phyloP scores from a whole-genome alignment of 257 asterid species.

The Solanum gracilifrons region DNA sequence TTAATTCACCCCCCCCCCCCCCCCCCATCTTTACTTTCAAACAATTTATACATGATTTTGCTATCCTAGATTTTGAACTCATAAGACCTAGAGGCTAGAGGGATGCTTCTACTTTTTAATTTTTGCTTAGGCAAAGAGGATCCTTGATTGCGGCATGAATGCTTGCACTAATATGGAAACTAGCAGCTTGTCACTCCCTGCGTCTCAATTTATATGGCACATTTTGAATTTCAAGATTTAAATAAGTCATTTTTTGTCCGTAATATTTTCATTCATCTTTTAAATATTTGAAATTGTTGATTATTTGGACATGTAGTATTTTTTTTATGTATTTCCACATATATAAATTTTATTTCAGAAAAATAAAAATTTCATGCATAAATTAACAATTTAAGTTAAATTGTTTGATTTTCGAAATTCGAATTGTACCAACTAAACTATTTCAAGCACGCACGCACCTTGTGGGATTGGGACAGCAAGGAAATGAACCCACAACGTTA shows the following conservation, averaged over 20 bases:
- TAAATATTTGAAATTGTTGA: no score
- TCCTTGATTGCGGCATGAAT: background rate
- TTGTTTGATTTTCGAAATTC: background rate
- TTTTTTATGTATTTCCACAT: background rate
- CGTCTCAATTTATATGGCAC: background rate
- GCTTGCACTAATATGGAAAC: background rate
- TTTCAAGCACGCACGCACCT: background rate
- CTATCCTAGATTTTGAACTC: background rate
- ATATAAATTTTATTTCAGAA: no score
- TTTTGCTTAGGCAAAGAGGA: background rate
- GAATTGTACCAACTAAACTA: no score
- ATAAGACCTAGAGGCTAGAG: background rate
- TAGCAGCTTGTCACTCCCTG: background rate
- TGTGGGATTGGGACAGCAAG: background rate
- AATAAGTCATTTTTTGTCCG: background rate
- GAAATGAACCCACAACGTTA: background rate
- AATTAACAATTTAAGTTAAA: background rate
- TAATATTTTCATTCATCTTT: background rate
- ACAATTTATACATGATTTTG: background rate
- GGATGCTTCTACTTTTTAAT: background rate
- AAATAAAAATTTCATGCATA: background rate
- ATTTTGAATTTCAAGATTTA: background rate
- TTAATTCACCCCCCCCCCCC: no score
- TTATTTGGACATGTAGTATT: background rate
- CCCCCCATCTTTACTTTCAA: no score